Conservation (phyloP, 331 rosid species). For the Phaseolus coccineus region DNA sequence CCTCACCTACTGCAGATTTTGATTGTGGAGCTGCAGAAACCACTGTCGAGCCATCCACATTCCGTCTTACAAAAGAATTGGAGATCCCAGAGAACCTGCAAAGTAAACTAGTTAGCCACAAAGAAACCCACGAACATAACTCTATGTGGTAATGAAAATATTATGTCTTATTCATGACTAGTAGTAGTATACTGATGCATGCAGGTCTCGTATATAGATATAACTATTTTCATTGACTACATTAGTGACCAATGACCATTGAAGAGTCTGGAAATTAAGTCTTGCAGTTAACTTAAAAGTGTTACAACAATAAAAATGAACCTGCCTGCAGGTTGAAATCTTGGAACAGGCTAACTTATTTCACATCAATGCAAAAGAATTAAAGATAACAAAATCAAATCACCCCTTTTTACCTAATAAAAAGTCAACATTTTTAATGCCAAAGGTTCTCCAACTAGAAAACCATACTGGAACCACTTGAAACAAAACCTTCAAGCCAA, state of each 20-base stretch:
- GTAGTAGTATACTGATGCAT: neutral
- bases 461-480: neutral
- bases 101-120: slow-evolving; percentile 39
- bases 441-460: slow-evolving; percentile 9
- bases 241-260: slow-evolving; percentile 4
- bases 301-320: neutral
- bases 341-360: neutral
- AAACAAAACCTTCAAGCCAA: neutral
- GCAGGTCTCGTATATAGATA: neutral
- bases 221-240: slow-evolving; percentile 14
- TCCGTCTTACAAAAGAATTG: slow-evolving; percentile 72
- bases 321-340: slow-evolving; percentile 28
- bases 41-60: slow-evolving; percentile 52
- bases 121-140: slow-evolving; percentile 27
- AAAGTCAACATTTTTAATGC: slow-evolving; percentile 19
- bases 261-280: slow-evolving; percentile 12
- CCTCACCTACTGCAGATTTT: slow-evolving; percentile 51
- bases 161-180: slow-evolving; percentile 2
- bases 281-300: neutral
- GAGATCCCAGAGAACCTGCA: slow-evolving; percentile 84
- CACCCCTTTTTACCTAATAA: neutral
- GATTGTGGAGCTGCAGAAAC: slow-evolving; percentile 51
- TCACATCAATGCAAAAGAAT: slow-evolving; percentile 20
- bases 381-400: slow-evolving; percentile 2
- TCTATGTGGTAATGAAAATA: neutral